Percentiles rank a stretch among this genome's conserved stretches.
phyloP scores from a whole-genome alignment of 768 basidiomycete species.

The Boletellus ananiceps region DNA sequence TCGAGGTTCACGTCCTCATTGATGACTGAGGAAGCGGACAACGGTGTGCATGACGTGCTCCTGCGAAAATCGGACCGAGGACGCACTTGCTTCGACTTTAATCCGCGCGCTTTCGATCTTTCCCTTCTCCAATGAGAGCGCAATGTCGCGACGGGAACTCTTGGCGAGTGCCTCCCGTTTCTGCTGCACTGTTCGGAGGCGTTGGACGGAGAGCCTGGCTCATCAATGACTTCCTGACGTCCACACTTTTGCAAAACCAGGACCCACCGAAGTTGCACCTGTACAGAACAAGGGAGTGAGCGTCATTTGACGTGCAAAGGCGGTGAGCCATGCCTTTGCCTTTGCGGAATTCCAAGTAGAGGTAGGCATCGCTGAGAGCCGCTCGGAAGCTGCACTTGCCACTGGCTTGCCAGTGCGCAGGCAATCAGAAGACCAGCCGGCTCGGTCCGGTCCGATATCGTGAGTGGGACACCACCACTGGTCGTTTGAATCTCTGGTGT shows the following conservation, averaged over 20 bases:
- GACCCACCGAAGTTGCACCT: conserved; percentile 48
- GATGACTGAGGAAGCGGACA: conserved; percentile 48
- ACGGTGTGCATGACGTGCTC: conserved; percentile 5
- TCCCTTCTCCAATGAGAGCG: conserved; percentile 68
- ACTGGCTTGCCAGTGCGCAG: no score
- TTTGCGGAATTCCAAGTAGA: conserved; percentile 56
- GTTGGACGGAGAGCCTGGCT: conserved; percentile 75
- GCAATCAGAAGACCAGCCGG: not conserved
- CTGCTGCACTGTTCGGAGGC: conserved; percentile 80
- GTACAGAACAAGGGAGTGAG: conserved; percentile 4
- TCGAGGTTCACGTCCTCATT: conserved; percentile 84
- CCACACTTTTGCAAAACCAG: not conserved
- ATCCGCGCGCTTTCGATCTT: conserved; percentile 83
- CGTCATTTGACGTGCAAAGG: not conserved
- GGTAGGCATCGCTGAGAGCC: conserved; percentile 24
- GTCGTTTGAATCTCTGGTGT: not conserved
- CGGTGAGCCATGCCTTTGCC: conserved; percentile 43
- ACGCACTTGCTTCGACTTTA: conserved; percentile 78
- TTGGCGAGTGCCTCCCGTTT: conserved; percentile 90
- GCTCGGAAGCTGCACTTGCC: not conserved
- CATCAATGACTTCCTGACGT: conserved; percentile 4
- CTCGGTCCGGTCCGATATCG: conserved; percentile 6
- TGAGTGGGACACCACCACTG: not conserved
- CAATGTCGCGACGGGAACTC: conserved; percentile 71
- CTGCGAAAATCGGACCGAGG: conserved; percentile 5